Evolutionary conservation across 208 protist genomes (phyloP).

Genomic region (Leishmania mexicana): DNA sequence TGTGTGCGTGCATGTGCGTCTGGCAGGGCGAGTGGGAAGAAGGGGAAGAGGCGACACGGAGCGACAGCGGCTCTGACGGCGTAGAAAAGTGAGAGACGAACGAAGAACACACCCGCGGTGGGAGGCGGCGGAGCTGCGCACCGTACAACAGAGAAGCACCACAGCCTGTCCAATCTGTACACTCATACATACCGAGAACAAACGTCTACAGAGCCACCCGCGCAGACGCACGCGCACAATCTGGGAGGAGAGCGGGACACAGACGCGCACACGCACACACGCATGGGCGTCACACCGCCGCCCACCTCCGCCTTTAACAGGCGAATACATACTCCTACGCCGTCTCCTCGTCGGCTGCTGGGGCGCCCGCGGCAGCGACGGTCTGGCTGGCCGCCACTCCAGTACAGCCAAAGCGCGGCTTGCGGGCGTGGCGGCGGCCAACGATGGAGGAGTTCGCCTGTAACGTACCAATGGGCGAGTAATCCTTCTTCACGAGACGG

Average conservation of each 20-base stretch:
- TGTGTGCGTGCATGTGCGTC: not conserved
- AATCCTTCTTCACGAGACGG: conserved; percentile 50
- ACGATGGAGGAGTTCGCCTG: conserved; percentile 73
- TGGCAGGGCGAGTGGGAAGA: not conserved
- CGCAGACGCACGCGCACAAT: not conserved
- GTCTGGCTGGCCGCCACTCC: not conserved
- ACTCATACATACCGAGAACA: not conserved
- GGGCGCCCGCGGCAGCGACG: conserved; percentile 6
- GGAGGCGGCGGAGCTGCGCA: not conserved
- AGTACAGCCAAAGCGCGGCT: conserved; percentile 58
- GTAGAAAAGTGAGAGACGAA: not conserved
- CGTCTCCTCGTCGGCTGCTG: conserved; percentile 9
- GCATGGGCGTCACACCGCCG: not conserved
- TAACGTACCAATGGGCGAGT: conserved; percentile 58
- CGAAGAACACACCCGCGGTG: not conserved
- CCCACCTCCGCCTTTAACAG: not conserved
- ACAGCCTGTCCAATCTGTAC: not conserved
- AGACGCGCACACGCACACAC: conserved; percentile 5
- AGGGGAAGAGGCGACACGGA: not conserved
- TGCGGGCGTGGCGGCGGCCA: conserved; percentile 58
- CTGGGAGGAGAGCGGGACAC: not conserved
- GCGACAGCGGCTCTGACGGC: not conserved
- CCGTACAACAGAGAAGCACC: not conserved
- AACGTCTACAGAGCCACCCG: not conserved
- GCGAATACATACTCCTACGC: conserved; percentile 2